Conservation (phyloP, 768 basidiomycete genomes). For the Boletus subparvulus region DNA sequence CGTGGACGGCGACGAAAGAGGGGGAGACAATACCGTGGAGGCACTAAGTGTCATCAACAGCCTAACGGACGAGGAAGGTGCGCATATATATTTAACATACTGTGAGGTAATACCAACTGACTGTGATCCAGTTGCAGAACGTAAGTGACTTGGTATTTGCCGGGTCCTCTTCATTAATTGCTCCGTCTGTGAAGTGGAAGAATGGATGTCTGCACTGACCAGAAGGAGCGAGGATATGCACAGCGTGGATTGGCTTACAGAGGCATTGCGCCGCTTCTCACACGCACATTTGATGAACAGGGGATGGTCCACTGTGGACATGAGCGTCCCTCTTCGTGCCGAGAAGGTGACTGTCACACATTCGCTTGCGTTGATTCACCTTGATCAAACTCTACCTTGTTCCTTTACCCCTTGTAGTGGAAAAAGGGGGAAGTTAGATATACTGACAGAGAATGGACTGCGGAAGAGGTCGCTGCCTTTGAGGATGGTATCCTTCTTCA, state of each 20-base stretch:
- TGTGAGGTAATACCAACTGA: slow-evolving; percentile 23
- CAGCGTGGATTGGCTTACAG: slow-evolving; percentile 81
- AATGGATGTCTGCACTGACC: slow-evolving; percentile 56
- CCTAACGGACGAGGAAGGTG: slow-evolving; percentile 68
- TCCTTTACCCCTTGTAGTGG: slow-evolving; percentile 50
- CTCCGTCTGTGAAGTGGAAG: slow-evolving; percentile 52
- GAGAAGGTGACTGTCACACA: slow-evolving; percentile 57
- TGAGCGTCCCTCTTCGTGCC: slow-evolving; percentile 53
- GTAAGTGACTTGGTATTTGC: slow-evolving; percentile 37
- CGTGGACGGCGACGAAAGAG: slow-evolving; percentile 50
- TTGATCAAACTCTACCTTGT: slow-evolving; percentile 10
- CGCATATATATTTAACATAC: slow-evolving; percentile 27
- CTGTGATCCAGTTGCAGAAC: slow-evolving; percentile 49
- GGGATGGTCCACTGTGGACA: slow-evolving; percentile 60
- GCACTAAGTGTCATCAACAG: slow-evolving; percentile 63
- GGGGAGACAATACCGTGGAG: slow-evolving; percentile 73
- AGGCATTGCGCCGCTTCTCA: slow-evolving; percentile 69
- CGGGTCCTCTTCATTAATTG: background rate
- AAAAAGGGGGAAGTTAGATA: slow-evolving; percentile 65
- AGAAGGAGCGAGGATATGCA: slow-evolving; percentile 50
- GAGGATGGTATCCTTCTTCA: slow-evolving; percentile 72
- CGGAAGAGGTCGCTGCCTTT: slow-evolving; percentile 69
- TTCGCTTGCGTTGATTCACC: slow-evolving; percentile 7
- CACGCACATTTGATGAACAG: slow-evolving; percentile 59
- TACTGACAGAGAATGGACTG: slow-evolving; percentile 69